A percentile compares a stretch with the other conserved stretches of the same genome.
These are phyloP conservation scores for Sporothrix pseudoabietina DNA, from an alignment of 2,329 filamentous ascomycete genomes.

Conservation along the genomic window DNA sequence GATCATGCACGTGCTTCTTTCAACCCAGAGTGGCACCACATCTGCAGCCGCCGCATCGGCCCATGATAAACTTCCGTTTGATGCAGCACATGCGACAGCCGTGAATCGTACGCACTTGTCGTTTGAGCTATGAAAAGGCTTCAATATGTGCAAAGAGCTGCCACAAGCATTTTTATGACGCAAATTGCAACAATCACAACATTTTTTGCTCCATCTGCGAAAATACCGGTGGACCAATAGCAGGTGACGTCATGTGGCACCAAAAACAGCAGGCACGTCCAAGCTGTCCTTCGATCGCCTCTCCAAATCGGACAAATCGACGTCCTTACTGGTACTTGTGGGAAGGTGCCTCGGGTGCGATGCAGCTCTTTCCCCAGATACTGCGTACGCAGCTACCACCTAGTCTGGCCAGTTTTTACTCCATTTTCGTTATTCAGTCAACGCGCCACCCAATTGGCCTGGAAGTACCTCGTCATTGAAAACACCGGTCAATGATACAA, in stretches of 20 bases:
- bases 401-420: background rate
- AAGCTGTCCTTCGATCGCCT: slow-evolving; percentile 17
- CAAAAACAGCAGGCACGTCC: slow-evolving; percentile 17
- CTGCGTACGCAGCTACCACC: background rate
- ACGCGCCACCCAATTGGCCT: background rate
- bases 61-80: background rate
- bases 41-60: background rate
- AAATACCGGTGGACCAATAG: slow-evolving; percentile 2
- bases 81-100: background rate
- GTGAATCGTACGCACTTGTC: background rate
- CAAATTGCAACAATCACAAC: background rate
- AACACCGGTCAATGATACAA: slow-evolving; percentile 2
- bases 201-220: background rate
- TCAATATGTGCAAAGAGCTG: background rate
- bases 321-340: slow-evolving; percentile 6
- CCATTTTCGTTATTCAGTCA: slow-evolving; percentile 19
- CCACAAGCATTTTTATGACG: slow-evolving; percentile 24
- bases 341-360: slow-evolving; percentile 10
- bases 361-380: slow-evolving; percentile 13
- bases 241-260: slow-evolving; percentile 27
- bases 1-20: background rate
- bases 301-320: slow-evolving; percentile 26
- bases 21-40: background rate
- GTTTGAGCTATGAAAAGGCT: too few species aligned
- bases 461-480: background rate